phyloP scores from a whole-genome alignment of 116 monocot species.

The Dioscorea cayenensis region DNA sequence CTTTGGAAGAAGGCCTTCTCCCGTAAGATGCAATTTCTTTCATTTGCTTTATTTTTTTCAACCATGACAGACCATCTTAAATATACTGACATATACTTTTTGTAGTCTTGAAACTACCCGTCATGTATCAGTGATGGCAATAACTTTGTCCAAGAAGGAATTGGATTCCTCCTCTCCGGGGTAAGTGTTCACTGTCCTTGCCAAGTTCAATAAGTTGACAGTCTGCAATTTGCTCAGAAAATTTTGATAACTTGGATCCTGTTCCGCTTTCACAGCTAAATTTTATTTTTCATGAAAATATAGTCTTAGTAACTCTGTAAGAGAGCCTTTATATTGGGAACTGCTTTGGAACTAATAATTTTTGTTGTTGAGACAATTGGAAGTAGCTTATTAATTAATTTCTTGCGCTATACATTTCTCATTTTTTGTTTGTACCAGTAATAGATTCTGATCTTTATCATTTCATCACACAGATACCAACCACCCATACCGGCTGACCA shows the following conservation, averaged over 20 bases:
- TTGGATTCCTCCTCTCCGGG: constrained; percentile 30
- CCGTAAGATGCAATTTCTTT: constrained; percentile 13
- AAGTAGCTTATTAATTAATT: neutral
- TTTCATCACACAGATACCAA: constrained; percentile 20
- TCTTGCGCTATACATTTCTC: neutral
- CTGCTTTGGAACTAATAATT: neutral
- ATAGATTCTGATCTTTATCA: neutral
- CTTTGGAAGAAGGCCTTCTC: constrained; percentile 33
- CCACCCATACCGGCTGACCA: constrained; percentile 26
- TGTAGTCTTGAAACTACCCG: constrained; percentile 35
- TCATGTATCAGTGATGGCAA: constrained; percentile 41
- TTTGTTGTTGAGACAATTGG: neutral
- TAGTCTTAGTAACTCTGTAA: neutral
- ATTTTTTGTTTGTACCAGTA: neutral
- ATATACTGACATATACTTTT: neutral
- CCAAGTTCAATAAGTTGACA: neutral
- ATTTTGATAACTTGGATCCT: neutral
- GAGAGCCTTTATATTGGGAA: neutral
- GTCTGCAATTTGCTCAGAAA: neutral
- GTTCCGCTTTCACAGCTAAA: neutral
- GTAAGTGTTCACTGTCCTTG: constrained; percentile 6
- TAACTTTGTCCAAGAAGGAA: constrained; percentile 40
- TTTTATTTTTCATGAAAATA: neutral
- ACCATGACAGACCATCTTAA: neutral
- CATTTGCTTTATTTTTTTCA: neutral